Evolutionary conservation across 805 yeast genomes (phyloP), one percentile per base, ranked within the genome.

Genomic region (Aciculoconidium aculeatum): DNA sequence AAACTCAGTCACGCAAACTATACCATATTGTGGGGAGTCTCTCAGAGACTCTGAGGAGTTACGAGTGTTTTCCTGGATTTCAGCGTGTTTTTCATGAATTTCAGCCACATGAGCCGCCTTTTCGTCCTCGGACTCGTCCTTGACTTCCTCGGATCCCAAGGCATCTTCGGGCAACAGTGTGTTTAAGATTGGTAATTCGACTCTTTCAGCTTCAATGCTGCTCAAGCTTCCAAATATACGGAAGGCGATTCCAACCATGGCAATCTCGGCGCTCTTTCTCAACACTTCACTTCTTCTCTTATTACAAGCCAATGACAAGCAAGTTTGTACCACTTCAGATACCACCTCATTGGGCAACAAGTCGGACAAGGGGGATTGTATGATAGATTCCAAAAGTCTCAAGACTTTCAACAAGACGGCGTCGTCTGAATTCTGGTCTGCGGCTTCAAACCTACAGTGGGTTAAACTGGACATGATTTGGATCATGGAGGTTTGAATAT

Each of bases 361-460:
- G 15, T 65, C 67, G 14, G 90, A 80, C 25, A 78, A 61, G 1
- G 70, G 69, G n/a, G 88, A 75, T 12, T 68, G 64, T 10, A 87
- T 67, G 10, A 88, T 67, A 13, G 40, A 36, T 41, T 86, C 90
- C 43, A 90, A 63, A 15, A 90, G 61, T 24, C 80, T 66, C 38
- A 92, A 71, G 12, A 92, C 94, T 47, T 84, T 84, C 29, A 90
- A 67, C 25, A 92, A 61, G 3, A 92, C 90, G 0, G 94, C 83
- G 51, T 92, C 98, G 58, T 92, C 97, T 23, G 85, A 80, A 19
- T 80, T 72, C 51, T 86, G 94, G 49, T 88, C 96, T 0, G 92
- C 81, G 2, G 95, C 95, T 61, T 92, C 96, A 51, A 92, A 92
- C 25, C 95, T 74, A 57, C 97, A 92, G 51, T 86, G 95, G 1